Conservation (phyloP, 805 yeast species). For the Wickerhamiella sergipiensis region DNA sequence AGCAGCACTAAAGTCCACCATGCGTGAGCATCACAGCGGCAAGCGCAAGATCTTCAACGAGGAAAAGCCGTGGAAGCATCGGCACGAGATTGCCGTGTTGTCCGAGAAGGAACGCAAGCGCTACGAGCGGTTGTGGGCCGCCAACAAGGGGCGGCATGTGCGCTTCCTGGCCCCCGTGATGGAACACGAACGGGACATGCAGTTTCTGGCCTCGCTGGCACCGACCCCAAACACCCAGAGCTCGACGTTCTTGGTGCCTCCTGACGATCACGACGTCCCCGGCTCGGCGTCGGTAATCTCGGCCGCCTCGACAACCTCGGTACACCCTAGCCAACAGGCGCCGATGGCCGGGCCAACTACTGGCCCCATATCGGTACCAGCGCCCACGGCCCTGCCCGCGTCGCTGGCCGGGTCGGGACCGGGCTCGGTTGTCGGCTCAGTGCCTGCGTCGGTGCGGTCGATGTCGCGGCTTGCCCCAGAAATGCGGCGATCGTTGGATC, state of each 20-base stretch:
- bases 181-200: background rate
- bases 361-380: background rate
- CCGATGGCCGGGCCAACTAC: no score
- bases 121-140: slow-evolving; percentile 89
- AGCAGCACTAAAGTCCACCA: slow-evolving; percentile 11
- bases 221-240: background rate
- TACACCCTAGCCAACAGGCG: background rate
- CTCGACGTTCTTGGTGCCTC: background rate
- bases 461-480: background rate
- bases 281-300: background rate
- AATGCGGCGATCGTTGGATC: background rate
- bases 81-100: slow-evolving; percentile 38
- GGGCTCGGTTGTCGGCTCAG: background rate
- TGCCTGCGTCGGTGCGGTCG: background rate
- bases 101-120: slow-evolving; percentile 58
- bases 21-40: slow-evolving; percentile 29
- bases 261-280: background rate
- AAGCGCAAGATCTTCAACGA: slow-evolving; percentile 45
- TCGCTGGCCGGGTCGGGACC: background rate
- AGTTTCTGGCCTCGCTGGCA: background rate
- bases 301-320: background rate
- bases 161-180: slow-evolving; percentile 1
- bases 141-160: slow-evolving; percentile 50
- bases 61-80: slow-evolving; percentile 90
- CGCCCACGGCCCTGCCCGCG: background rate